A percentile compares a stretch with the other conserved stretches of the same genome.
These are phyloP conservation scores for Fusarium chaquense DNA, from an alignment of 2,329 filamentous ascomycete genomes.

Conservation along the genomic window DNA sequence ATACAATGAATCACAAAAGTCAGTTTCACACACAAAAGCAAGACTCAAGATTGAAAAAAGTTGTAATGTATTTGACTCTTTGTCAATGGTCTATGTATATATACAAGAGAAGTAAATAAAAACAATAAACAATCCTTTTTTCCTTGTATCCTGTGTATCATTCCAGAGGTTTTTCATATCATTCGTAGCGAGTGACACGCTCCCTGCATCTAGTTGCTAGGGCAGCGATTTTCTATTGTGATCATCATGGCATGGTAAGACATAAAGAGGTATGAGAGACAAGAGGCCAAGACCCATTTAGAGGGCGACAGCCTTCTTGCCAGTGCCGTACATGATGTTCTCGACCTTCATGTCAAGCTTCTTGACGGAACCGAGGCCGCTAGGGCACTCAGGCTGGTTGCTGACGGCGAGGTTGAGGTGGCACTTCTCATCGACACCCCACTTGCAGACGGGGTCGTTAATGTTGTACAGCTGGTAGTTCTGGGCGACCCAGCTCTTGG, in stretches of 20 bases:
- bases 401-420: slow-evolving; percentile 58
- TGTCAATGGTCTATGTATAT: slow-evolving; percentile 24
- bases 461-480: slow-evolving; percentile 68
- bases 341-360: slow-evolving; percentile 55
- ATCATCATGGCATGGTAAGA: slow-evolving; percentile 38
- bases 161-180: slow-evolving; percentile 40
- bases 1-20: not conserved
- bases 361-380: slow-evolving; percentile 54
- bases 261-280: slow-evolving; percentile 4
- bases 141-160: slow-evolving; percentile 43
- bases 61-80: slow-evolving; percentile 27
- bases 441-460: slow-evolving; percentile 62
- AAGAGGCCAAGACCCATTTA: slow-evolving; percentile 9
- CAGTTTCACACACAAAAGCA: not conserved
- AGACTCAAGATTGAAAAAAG: slow-evolving; percentile 2
- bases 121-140: slow-evolving; percentile 25
- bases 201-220: slow-evolving; percentile 31
- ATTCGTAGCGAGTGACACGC: slow-evolving; percentile 40
- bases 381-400: slow-evolving; percentile 66
- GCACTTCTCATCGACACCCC: slow-evolving; percentile 65
- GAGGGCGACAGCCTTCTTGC: slow-evolving; percentile 51
- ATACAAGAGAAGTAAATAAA: slow-evolving; percentile 36
- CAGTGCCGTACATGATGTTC: slow-evolving; percentile 66
- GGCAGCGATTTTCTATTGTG: slow-evolving; percentile 42
- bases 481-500: slow-evolving; percentile 63